phyloP scores from a whole-genome alignment of 495 filamentous ascomycete genomes.

The Amorphotheca resinae region DNA sequence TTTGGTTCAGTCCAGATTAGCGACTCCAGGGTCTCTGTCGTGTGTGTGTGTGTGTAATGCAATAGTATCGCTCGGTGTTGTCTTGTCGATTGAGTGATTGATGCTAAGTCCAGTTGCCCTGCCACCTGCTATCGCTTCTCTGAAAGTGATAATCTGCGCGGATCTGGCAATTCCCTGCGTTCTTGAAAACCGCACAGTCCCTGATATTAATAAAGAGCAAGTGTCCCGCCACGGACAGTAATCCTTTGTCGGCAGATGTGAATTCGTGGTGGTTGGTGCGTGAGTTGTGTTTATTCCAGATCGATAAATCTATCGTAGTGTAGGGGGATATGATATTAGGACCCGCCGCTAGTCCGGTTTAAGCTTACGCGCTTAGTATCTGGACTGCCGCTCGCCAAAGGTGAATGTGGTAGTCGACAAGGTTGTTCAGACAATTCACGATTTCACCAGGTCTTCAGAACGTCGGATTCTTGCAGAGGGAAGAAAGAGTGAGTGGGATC shows the following conservation, averaged over 20 bases:
- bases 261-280: conserved; percentile 1
- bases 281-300: neutral
- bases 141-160: neutral
- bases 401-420: too few relatives aligned
- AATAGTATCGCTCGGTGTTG: conserved; percentile 1
- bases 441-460: too few relatives aligned
- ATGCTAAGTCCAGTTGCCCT: conserved; percentile 17
- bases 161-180: conserved; percentile 1
- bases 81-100: conserved; percentile 2
- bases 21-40: neutral
- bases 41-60: neutral
- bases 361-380: too few relatives aligned
- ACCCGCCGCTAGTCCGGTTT: neutral
- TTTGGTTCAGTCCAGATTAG: neutral
- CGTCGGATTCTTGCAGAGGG: too few relatives aligned
- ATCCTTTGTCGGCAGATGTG: neutral
- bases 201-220: conserved; percentile 4
- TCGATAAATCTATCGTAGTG: neutral
- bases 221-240: conserved; percentile 6
- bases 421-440: too few relatives aligned
- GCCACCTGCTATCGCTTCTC: conserved; percentile 18
- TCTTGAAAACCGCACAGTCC: conserved; percentile 7
- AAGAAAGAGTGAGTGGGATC: neutral
- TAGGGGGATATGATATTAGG: neutral
- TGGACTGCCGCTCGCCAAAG: too few relatives aligned